Conservation (phyloP, 371 early-diverging fungal genomes). For the Phascolomyces articulosus region DNA sequence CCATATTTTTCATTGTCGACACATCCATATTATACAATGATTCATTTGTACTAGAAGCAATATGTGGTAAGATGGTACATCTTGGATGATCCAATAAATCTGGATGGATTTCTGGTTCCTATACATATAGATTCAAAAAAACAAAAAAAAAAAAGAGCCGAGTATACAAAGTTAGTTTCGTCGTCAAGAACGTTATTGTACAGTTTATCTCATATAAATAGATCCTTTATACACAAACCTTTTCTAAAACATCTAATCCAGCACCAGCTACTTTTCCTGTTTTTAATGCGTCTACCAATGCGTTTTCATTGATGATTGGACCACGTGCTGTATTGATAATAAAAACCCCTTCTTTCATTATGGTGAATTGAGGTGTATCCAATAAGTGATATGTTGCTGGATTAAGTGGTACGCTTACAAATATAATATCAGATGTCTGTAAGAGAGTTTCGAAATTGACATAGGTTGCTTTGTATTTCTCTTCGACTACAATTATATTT, state of each 20-base stretch:
- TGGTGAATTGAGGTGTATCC: slow-evolving; percentile 41
- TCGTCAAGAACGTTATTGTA: no score
- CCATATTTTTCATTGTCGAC: slow-evolving; percentile 37
- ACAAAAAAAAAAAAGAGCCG: no score
- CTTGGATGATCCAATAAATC: slow-evolving; percentile 47
- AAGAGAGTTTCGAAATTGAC: slow-evolving; percentile 57
- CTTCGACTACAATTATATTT: slow-evolving; percentile 28
- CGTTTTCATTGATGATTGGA: slow-evolving; percentile 56
- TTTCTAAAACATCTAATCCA: slow-evolving; percentile 66
- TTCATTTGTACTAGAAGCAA: slow-evolving; percentile 48
- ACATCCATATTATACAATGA: slow-evolving; percentile 49
- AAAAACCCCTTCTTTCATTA: slow-evolving; percentile 60
- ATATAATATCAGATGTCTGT: slow-evolving; percentile 56
- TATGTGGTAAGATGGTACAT: slow-evolving; percentile 45
- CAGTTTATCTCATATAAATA: no score
- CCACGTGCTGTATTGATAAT: slow-evolving; percentile 68
- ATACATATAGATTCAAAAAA: not conserved
- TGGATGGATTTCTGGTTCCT: slow-evolving; percentile 20
- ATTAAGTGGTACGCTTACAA: slow-evolving; percentile 60
- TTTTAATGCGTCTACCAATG: slow-evolving; percentile 55
- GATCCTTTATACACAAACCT: slow-evolving; percentile 15
- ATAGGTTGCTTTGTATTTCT: slow-evolving; percentile 38
- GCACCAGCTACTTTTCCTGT: slow-evolving; percentile 57
- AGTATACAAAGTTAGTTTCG: not conserved
- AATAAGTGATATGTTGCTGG: slow-evolving; percentile 52